Conservation (phyloP, 345 rosid genomes). For the Lepidium didymum region DNA sequence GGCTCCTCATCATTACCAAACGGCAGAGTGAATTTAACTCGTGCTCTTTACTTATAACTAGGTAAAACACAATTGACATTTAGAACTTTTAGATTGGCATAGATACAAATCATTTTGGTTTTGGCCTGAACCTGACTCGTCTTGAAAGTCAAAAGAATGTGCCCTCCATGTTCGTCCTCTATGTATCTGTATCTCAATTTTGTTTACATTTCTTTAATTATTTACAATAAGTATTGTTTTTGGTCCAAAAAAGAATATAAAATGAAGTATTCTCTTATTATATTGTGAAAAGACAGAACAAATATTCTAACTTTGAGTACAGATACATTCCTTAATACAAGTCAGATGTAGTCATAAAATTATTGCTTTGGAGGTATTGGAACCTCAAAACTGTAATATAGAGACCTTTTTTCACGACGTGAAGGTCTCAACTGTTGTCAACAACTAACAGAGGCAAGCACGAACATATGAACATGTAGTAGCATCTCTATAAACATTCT, state of each 20-base stretch:
- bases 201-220: not conserved
- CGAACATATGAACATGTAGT: not conserved
- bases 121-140: conserved; percentile 7
- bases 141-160: conserved; percentile 15
- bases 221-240: not conserved
- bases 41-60: not conserved
- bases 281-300: not conserved
- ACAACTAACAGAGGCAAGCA: conserved; percentile 11
- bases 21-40: conserved; percentile 30
- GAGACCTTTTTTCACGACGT: conserved; percentile 7
- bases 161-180: conserved; percentile 4
- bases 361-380: not conserved
- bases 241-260: no score
- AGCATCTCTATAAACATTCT: not conserved
- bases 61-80: conserved; percentile 6
- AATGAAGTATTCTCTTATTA: no score
- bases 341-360: conserved; percentile 2
- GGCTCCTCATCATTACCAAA: conserved; percentile 76
- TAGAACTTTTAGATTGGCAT: not conserved
- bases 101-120: not conserved
- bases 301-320: not conserved
- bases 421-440: conserved; percentile 21
- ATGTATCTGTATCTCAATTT: not conserved
- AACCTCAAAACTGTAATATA: not conserved
- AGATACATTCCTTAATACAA: conserved; percentile 1